A percentile compares a stretch with the other conserved stretches of the same genome.
Evolutionary conservation across 345 rosid genomes (phyloP).

Genomic region (Kandelia obovata): DNA sequence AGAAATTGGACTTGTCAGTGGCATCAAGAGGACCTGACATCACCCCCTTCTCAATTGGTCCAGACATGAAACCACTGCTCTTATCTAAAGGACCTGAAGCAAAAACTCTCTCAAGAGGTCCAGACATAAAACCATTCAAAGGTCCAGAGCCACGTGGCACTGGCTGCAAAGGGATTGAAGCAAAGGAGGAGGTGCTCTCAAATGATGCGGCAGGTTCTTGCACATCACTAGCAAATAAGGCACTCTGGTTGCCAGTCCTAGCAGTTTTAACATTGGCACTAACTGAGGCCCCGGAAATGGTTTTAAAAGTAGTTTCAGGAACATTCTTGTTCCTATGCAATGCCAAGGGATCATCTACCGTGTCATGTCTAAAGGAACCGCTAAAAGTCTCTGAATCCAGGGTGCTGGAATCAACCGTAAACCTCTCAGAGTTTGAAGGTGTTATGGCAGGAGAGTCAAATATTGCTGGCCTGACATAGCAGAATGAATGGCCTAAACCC

Average conservation of each 20-base stretch:
- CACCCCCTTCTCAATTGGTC: constrained; percentile 86
- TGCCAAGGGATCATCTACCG: constrained; percentile 63
- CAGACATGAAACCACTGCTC: constrained; percentile 86
- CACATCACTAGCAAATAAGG: constrained; percentile 58
- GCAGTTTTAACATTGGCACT: constrained; percentile 97
- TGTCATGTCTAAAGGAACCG: constrained; percentile 80
- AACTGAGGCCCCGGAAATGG: constrained; percentile 96
- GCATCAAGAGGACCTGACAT: constrained; percentile 97
- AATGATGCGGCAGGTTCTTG: constrained; percentile 94
- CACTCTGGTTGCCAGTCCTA: constrained; percentile 79
- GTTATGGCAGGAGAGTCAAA: constrained; percentile 91
- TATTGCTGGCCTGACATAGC: constrained; percentile 78
- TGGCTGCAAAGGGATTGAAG: constrained; percentile 90
- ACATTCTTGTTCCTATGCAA: constrained; percentile 54
- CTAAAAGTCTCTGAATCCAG: constrained; percentile 84
- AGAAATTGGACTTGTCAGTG: constrained; percentile 74
- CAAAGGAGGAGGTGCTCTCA: constrained; percentile 91
- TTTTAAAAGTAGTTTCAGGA: constrained; percentile 83
- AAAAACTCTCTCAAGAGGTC: constrained; percentile 87
- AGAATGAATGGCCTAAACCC: constrained; percentile 97
- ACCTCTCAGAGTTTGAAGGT: constrained; percentile 90
- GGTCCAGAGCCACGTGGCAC: constrained; percentile 90
- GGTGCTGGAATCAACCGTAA: constrained; percentile 88
- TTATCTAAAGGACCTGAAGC: constrained; percentile 92
- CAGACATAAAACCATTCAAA: constrained; percentile 82